phyloP scores from a whole-genome alignment of 345 rosid species.

The Leavenworthia alabamica region DNA sequence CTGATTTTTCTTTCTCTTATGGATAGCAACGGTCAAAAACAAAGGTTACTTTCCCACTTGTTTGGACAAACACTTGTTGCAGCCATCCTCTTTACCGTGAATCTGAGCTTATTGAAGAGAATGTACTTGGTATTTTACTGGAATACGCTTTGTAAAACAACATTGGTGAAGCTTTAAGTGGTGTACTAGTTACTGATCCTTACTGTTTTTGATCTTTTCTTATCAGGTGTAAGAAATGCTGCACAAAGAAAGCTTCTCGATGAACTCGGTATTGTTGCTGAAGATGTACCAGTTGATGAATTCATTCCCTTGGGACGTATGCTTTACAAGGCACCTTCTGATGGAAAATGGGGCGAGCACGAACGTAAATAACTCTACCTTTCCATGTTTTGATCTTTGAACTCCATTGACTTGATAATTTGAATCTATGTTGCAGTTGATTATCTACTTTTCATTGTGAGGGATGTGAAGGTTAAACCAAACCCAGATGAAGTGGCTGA shows the following conservation, averaged over 20 bases:
- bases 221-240: slow-evolving; percentile 92
- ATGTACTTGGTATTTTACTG: slow-evolving; percentile 66
- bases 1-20: too few relatives aligned
- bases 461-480: slow-evolving; percentile 61
- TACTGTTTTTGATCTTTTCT: neutral
- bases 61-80: slow-evolving; percentile 99
- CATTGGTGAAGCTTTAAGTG: neutral
- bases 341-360: slow-evolving; percentile 98
- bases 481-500: slow-evolving; percentile 93
- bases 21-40: slow-evolving; percentile 95
- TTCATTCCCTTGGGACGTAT: slow-evolving; percentile 67
- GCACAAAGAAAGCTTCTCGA: slow-evolving; percentile 94
- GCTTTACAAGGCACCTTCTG: slow-evolving; percentile 94
- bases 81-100: slow-evolving; percentile 97
- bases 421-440: slow-evolving; percentile 59
- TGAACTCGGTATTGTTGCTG: slow-evolving; percentile 81
- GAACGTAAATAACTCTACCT: too few relatives aligned
- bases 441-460: slow-evolving; percentile 75
- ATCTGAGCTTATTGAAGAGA: slow-evolving; percentile 71
- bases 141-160: neutral
- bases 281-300: too few relatives aligned
- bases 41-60: slow-evolving; percentile 96
- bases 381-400: neutral
- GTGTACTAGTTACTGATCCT: neutral
- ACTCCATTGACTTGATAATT: neutral